phyloP scores from a whole-genome alignment of 2,329 filamentous ascomycete species.

The Lachnellula occidentalis region DNA sequence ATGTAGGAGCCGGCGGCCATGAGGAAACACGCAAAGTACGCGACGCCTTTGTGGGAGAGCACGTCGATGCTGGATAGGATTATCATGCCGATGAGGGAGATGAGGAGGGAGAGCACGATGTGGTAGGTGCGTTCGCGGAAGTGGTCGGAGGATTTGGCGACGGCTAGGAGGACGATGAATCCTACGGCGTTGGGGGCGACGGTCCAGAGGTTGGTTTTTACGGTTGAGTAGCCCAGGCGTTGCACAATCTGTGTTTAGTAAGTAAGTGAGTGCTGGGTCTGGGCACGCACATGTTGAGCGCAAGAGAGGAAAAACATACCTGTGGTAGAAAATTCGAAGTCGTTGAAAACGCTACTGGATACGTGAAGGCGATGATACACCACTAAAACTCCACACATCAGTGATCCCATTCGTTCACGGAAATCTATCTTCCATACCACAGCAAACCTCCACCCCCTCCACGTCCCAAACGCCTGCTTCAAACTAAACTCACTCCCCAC shows the following conservation, averaged over 20 bases:
- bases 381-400: constrained; percentile 18
- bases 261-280: neutral
- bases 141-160: constrained; percentile 40
- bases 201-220: constrained; percentile 47
- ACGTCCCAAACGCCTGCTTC: constrained; percentile 43
- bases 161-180: constrained; percentile 39
- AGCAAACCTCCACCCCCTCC: constrained; percentile 40
- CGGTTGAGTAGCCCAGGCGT: constrained; percentile 43
- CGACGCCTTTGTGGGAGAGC: constrained; percentile 36
- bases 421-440: constrained; percentile 19
- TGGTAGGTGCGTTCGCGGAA: constrained; percentile 42
- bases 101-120: constrained; percentile 35
- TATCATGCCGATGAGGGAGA: constrained; percentile 40
- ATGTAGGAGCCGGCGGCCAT: constrained; percentile 42
- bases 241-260: constrained; percentile 41
- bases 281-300: neutral
- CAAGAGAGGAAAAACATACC: neutral
- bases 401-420: too few relatives aligned
- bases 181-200: constrained; percentile 45
- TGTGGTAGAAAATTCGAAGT: constrained; percentile 50
- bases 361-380: constrained; percentile 5
- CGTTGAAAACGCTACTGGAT: constrained; percentile 35
- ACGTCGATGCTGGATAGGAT: constrained; percentile 41
- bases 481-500: constrained; percentile 46
- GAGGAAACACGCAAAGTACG: constrained; percentile 47